Percentiles rank a stretch among this genome's conserved stretches.
Evolutionary conservation across 768 basidiomycete genomes (phyloP).

Genomic region (Ramaria rubella): DNA sequence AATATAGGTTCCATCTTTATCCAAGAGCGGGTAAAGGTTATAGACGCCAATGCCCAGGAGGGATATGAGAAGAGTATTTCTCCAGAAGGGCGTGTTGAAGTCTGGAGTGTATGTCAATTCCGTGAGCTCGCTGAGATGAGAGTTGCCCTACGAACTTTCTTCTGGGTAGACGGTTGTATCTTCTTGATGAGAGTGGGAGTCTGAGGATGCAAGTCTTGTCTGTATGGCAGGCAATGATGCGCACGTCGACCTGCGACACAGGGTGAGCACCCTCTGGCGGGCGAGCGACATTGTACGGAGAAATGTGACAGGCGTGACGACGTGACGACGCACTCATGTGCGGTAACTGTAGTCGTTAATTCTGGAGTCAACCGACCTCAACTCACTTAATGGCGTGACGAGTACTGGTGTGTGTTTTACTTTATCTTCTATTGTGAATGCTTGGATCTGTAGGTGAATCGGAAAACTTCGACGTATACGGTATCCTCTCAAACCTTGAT

Average conservation of each 20-base stretch:
- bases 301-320: background rate
- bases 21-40: constrained; percentile 60
- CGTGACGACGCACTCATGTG: background rate
- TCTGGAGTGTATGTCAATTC: constrained; percentile 31
- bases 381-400: too few species aligned
- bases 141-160: background rate
- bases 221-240: background rate
- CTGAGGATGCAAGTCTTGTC: constrained; percentile 1
- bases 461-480: too few species aligned
- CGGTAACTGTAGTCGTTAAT: background rate
- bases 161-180: constrained; percentile 7
- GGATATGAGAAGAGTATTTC: constrained; percentile 48
- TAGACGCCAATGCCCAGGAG: constrained; percentile 48
- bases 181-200: constrained; percentile 5
- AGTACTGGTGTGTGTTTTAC: too few species aligned
- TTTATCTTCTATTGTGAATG: background rate
- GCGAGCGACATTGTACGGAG: background rate
- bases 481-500: too few species aligned
- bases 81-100: constrained; percentile 63
- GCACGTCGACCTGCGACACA: background rate
- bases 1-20: constrained; percentile 49
- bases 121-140: background rate
- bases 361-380: background rate
- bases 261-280: constrained; percentile 1
- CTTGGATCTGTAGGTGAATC: too few species aligned